Evolutionary conservation across 2,329 filamentous ascomycete genomes (phyloP), one percentile per base, ranked within the genome.

Genomic region (Diaporthe ampelina): DNA sequence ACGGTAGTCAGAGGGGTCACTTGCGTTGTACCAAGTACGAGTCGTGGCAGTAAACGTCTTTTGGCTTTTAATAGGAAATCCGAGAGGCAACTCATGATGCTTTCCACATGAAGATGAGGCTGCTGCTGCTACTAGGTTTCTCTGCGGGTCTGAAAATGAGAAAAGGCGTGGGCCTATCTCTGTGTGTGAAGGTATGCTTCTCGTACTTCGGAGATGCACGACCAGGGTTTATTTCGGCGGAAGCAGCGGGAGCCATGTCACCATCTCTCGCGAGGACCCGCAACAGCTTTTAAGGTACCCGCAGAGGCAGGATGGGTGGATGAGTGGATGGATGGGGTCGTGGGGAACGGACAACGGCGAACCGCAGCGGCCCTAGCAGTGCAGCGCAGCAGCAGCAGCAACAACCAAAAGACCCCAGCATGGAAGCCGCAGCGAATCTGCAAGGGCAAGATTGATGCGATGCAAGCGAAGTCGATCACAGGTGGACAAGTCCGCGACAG

Each of bases 391-490:
- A 45, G 17, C 40, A 43, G 40, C 17, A 43, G 40, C 40, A 43
- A 15, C 13, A 7, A 32, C 29, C 29, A 43, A 5, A 43, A 43
- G 29, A 71, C 57, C 70, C 57, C 70, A 54, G 70, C 70, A 72
- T 72, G 54, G 70, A 72, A 72, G 57, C 70, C 70, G 70, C 70
- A 63, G 57, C 59, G 70, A 72, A 65, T 72, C 73, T 74, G 73
- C 73, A 74, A 74, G 68, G 73, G 68, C 73, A 74, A 61, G 45
- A 72, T 72, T 63, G 58, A 50, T 58, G 32, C 58, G 48, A 63
- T 72, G 68, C 68, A 73, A 65, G 70, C 70, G 59, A 72, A 50
- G 70, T 40, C 70, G 70, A 72, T 72, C 70, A 61, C 32, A n/a
- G 70, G 37, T 54, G 70, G 48, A 19, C 48, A n/a, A 40, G 45